Percentiles rank a stretch among this genome's conserved stretches.
Evolutionary conservation across 2,329 filamentous ascomycete genomes (phyloP).

Genomic region (Tolypocladium inflatum): DNA sequence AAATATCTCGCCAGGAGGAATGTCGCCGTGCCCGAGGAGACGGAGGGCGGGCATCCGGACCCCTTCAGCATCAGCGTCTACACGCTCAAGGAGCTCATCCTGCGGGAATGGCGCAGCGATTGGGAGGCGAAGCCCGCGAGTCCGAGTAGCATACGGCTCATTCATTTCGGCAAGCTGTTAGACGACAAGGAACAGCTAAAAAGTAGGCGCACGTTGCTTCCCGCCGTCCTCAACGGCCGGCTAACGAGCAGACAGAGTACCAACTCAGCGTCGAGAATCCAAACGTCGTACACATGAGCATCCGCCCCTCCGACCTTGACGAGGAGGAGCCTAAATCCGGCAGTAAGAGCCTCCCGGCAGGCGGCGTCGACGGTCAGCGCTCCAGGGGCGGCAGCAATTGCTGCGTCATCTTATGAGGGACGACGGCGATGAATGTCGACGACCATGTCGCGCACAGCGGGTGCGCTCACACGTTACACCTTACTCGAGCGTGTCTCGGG

Average conservation of each 20-base stretch:
- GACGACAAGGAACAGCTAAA: conserved; percentile 80
- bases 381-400: conserved; percentile 31
- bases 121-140: conserved; percentile 84
- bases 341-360: conserved; percentile 38
- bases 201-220: conserved; percentile 49
- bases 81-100: conserved; percentile 86
- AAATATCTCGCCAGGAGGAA: conserved; percentile 75
- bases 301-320: conserved; percentile 78
- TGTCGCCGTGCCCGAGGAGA: conserved; percentile 62
- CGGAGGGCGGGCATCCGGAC: conserved; percentile 52
- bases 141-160: conserved; percentile 81
- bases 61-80: conserved; percentile 89
- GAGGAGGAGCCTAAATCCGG: conserved; percentile 66
- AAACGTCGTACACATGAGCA: conserved; percentile 91
- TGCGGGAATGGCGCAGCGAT: conserved; percentile 85
- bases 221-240: neutral
- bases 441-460: neutral
- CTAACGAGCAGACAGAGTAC: conserved; percentile 48
- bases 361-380: conserved; percentile 29
- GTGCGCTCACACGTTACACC: neutral
- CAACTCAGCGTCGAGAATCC: conserved; percentile 64
- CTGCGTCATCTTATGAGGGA: conserved; percentile 40
- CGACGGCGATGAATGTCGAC: neutral
- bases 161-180: conserved; percentile 82
- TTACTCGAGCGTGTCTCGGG: neutral